Evolutionary conservation across 2,329 filamentous ascomycete species (phyloP).

Genomic region (Penicillium sp.): DNA sequence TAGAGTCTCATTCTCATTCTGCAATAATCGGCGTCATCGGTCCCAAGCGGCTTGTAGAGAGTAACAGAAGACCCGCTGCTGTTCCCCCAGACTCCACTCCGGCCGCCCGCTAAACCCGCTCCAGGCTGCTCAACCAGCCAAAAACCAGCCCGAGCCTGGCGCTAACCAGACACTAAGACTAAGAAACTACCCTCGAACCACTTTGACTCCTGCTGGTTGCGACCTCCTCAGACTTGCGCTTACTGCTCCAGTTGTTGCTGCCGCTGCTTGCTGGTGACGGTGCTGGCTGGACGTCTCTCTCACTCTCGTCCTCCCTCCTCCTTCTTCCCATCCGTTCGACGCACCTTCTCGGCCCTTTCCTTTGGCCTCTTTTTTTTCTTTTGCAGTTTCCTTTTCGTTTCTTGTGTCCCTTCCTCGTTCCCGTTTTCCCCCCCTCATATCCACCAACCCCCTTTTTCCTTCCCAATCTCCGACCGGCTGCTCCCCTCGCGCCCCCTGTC

Average conservation of each 20-base stretch:
- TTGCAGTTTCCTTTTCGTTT: constrained; percentile 18
- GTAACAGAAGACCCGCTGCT: background rate
- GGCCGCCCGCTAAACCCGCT: background rate
- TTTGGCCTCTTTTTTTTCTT: constrained; percentile 15
- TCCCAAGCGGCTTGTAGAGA: background rate
- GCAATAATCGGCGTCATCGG: background rate
- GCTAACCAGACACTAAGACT: background rate
- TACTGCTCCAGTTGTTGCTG: background rate
- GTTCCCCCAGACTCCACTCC: constrained; percentile 1
- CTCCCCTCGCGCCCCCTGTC: constrained; percentile 33
- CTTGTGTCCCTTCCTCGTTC: constrained; percentile 17
- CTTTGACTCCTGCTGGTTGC: background rate
- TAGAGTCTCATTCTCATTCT: no score
- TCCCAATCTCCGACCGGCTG: constrained; percentile 11
- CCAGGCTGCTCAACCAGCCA: background rate
- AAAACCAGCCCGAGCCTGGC: background rate
- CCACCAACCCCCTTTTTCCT: constrained; percentile 15
- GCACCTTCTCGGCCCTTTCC: constrained; percentile 22
- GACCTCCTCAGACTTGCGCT: background rate
- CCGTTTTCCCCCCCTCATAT: background rate
- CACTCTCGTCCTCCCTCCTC: constrained; percentile 10
- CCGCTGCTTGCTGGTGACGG: background rate
- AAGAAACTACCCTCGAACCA: background rate
- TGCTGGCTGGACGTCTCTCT: background rate
- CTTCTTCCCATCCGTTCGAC: constrained; percentile 18